Evolutionary conservation across 2,329 filamentous ascomycete genomes (phyloP).

Genomic region (Xylariaceae sp.): DNA sequence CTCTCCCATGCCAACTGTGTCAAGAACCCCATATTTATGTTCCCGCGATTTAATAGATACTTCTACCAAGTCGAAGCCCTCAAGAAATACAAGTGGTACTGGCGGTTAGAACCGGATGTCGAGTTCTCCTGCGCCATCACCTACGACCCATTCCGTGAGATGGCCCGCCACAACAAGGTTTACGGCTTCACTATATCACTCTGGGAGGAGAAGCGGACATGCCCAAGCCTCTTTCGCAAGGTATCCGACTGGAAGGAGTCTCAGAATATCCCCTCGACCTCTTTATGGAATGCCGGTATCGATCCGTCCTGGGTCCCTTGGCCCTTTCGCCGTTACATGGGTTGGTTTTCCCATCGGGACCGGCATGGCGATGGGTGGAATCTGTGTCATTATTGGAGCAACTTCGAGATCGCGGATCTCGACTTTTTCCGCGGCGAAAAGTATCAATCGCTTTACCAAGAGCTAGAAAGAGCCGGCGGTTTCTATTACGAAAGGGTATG

Average conservation of each 20-base stretch:
- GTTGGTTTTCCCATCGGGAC: conserved; percentile 38
- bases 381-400: conserved; percentile 46
- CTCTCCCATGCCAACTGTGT: neutral
- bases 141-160: conserved; percentile 45
- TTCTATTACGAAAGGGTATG: conserved; percentile 43
- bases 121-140: conserved; percentile 43
- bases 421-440: conserved; percentile 40
- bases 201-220: conserved; percentile 40
- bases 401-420: conserved; percentile 45
- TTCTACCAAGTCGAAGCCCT: conserved; percentile 43
- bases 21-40: conserved; percentile 1
- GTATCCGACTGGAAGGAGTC: conserved; percentile 41
- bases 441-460: conserved; percentile 41
- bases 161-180: conserved; percentile 41
- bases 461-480: conserved; percentile 39
- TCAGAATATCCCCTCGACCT: conserved; percentile 34
- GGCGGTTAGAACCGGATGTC: conserved; percentile 44
- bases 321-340: conserved; percentile 37
- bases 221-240: conserved; percentile 41
- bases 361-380: conserved; percentile 41
- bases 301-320: conserved; percentile 40
- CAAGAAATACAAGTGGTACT: conserved; percentile 44
- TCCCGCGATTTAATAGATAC: conserved; percentile 29
- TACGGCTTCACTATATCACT: conserved; percentile 44
- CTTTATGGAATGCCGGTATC: conserved; percentile 40